phyloP scores from a whole-genome alignment of 75 land plant genomes.

The Cryptomeria japonica region DNA sequence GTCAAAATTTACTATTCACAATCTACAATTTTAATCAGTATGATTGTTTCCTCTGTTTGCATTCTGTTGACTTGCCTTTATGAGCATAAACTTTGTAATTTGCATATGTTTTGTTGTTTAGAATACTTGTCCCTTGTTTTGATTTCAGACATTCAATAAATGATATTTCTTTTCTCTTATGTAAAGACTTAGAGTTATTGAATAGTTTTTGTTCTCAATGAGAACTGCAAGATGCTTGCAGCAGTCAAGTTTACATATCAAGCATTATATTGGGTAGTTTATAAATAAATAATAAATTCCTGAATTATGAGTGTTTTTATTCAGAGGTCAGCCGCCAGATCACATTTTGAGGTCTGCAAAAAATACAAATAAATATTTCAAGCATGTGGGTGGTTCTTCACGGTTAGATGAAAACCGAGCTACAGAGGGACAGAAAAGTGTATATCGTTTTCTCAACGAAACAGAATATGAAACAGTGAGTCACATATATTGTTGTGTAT shows the following conservation, averaged over 20 bases:
- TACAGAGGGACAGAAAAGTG: constrained; percentile 23
- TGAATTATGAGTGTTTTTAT: not conserved
- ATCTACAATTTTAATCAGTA: not conserved
- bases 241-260: not conserved
- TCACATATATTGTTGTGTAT: not conserved
- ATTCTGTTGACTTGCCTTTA: not conserved
- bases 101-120: not conserved
- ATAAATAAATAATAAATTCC: constrained; percentile 1
- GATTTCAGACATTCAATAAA: not conserved
- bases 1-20: not conserved
- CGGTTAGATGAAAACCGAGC: constrained; percentile 31
- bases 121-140: not conserved
- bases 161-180: not conserved
- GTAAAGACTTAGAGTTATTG: not conserved
- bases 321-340: constrained; percentile 91
- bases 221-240: not conserved
- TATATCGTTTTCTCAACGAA: constrained; percentile 60
- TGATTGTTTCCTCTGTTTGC: not conserved
- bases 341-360: constrained; percentile 69
- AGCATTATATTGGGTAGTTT: constrained; percentile 1
- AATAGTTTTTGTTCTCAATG: not conserved
- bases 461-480: constrained; percentile 88
- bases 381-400: constrained; percentile 52
- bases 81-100: not conserved
- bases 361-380: constrained; percentile 84